Base-by-base conservation (phyloP, 805 yeast genomes). In the Pichia paraexigua region DNA sequence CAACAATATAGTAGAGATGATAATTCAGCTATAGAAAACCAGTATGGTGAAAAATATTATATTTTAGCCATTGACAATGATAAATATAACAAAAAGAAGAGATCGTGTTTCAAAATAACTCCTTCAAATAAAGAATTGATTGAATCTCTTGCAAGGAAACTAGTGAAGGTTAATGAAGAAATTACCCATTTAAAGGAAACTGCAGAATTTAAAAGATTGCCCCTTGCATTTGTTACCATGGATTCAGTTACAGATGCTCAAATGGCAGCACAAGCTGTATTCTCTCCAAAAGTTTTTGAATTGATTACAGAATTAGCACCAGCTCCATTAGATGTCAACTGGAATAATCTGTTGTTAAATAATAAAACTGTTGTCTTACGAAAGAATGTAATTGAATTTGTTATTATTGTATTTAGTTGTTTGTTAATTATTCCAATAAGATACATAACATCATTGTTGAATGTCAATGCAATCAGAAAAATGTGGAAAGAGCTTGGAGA, bases 231-330 rank as follows among this genome's bases (percentile, higher is more conserved):
- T 67, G 82, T 92, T 17, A 94, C 97, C 0, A 85, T 94, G 96
- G 87, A 86, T 54, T 79, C 94, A 0, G 97, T 91, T 4, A 92
- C 96, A 0, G 86, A 87, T 63, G 98, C 99, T 0, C 99, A 94
- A 65, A 85, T 94, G 90, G 88, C 95, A 5, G 97, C 98, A 0
- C 99, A 94, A 67, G 94, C 98, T 0, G 88, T 92, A 0, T 71
- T 94, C 51, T 96, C 94, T 58, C 97, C 98, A 0, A 79, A 85
- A 53, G 88, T 91, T 3, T 85, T 87, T 64, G 88, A 85, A 52
- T 73, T 94, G 50, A 87, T 90, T 37, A 87, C 97, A 8, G 74
- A 77, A 44, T 70, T 91, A 51, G 99, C 99, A 0, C 98, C 99
- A 0, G 95, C 98, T 0, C 98, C 99, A 2, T 88, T 87, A 60